Evolutionary conservation across 371 early-diverging fungal species (phyloP), one percentile per base, ranked within the genome.

Genomic region (Syncephalastrum racemosum): DNA sequence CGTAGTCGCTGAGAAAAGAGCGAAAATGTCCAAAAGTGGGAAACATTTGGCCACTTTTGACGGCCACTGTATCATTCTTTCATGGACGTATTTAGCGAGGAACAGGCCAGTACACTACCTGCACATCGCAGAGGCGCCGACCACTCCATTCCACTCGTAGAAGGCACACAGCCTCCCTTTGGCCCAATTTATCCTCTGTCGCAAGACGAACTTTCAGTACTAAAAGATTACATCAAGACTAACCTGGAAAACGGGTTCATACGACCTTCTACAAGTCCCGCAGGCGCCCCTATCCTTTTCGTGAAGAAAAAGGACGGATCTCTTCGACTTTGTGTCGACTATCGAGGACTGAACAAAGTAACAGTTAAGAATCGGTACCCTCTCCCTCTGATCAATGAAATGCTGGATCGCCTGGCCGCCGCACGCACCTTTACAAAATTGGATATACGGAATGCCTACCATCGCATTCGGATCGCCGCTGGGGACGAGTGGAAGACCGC

Each of bases 261-360:
- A n/a, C n/a, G n/a, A 8, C 68, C 65, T 0, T 77, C 79, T 1
- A 55, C 51, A 25, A 79, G 79, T 2, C 79, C 82, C 8, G 66
- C 66, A 36, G 83, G 75, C 3, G 70, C 80, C 4, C 83, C 82
- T 0, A 58, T 78, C 4, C 61, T 82, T 4, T 82, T 83, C 62
- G 81, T 77, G 2, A 68, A 70, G 27, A 84, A 87, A 52, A 72
- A 79, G 24, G 77, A 83, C 48, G 80, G 81, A 0, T 24, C 56
- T 2, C n/a, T 82, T 13, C 67, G 76, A 0, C 48, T 82, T 42
- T 81, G 76, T 47, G 53, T 68, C 8, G 67, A 75, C 45, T 70
- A 68, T 15, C 52, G 63, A 5, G 73, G 49, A 0, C 48, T 89
- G 1, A 88, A 89, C 53, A 43, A 54, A n/a, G 25, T 74, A 0